Evolutionary conservation across 768 basidiomycete species (phyloP).

Genomic region (Lepiota venenata): DNA sequence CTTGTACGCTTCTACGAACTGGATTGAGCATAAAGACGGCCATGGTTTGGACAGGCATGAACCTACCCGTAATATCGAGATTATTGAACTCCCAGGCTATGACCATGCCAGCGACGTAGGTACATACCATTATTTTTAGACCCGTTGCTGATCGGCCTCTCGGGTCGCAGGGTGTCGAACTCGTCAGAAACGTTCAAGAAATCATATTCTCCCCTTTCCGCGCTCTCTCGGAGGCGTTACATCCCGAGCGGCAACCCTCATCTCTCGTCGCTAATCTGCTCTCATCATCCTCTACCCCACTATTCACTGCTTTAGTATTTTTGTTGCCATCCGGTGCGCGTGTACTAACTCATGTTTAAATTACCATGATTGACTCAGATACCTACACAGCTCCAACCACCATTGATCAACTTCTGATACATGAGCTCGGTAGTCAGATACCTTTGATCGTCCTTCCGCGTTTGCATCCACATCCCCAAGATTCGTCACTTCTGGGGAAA

Average conservation of each 20-base stretch:
- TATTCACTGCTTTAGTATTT: slow-evolving; percentile 60
- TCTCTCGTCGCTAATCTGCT: slow-evolving; percentile 47
- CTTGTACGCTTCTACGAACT: slow-evolving; percentile 63
- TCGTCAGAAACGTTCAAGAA: slow-evolving; percentile 29
- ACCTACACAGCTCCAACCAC: slow-evolving; percentile 27
- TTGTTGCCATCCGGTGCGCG: slow-evolving; percentile 46
- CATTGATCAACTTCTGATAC: slow-evolving; percentile 45
- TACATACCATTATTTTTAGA: slow-evolving; percentile 1
- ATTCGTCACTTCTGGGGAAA: slow-evolving; percentile 23
- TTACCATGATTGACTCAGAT: slow-evolving; percentile 10
- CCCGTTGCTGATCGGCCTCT: neutral
- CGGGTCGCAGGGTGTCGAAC: slow-evolving; percentile 27
- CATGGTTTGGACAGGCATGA: slow-evolving; percentile 68
- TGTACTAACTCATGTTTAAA: slow-evolving; percentile 11
- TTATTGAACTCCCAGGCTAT: slow-evolving; percentile 48
- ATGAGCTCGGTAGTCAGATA: slow-evolving; percentile 47
- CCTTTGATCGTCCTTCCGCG: slow-evolving; percentile 55
- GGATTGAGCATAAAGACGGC: slow-evolving; percentile 63
- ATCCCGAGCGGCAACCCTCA: slow-evolving; percentile 51
- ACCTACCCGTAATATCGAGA: slow-evolving; percentile 61
- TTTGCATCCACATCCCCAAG: slow-evolving; percentile 27
- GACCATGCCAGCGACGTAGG: slow-evolving; percentile 44
- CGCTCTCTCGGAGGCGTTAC: slow-evolving; percentile 47
- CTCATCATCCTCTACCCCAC: slow-evolving; percentile 52
- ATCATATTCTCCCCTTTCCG: slow-evolving; percentile 57